phyloP scores from a whole-genome alignment of 257 asterid genomes.

The Misopates orontium region DNA sequence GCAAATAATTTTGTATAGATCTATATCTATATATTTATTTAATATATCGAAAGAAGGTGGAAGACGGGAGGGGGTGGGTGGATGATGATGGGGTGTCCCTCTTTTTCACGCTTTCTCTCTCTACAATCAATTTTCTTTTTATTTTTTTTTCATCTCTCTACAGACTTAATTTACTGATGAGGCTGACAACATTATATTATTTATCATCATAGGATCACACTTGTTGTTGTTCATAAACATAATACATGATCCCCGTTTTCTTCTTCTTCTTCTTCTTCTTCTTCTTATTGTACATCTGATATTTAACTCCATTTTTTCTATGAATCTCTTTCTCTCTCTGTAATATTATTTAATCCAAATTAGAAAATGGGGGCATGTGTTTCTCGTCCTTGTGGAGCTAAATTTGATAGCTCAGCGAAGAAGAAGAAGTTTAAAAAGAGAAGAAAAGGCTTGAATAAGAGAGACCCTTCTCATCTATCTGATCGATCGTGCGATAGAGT shows the following conservation, averaged over 20 bases:
- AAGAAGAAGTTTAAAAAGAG: slow-evolving; percentile 54
- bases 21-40: background rate
- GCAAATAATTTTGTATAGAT: no score
- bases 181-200: background rate
- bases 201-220: background rate
- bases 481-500: slow-evolving; percentile 60
- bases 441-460: slow-evolving; percentile 44
- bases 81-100: slow-evolving; percentile 37
- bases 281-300: background rate
- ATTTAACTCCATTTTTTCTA: background rate
- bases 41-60: background rate
- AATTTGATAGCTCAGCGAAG: slow-evolving; percentile 38
- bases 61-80: slow-evolving; percentile 21
- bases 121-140: slow-evolving; percentile 12
- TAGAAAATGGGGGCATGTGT: slow-evolving; percentile 92
- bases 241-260: slow-evolving; percentile 9
- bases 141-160: slow-evolving; percentile 28
- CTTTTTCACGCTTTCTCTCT: slow-evolving; percentile 38
- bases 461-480: slow-evolving; percentile 46
- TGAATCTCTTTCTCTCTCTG: background rate
- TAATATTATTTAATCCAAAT: no score
- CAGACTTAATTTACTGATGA: slow-evolving; percentile 20
- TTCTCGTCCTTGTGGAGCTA: slow-evolving; percentile 67
- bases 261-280: background rate
- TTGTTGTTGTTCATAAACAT: no score